Evolutionary conservation across 108 stramenopile species (phyloP).

Genomic region (Conticribra guillardii): DNA sequence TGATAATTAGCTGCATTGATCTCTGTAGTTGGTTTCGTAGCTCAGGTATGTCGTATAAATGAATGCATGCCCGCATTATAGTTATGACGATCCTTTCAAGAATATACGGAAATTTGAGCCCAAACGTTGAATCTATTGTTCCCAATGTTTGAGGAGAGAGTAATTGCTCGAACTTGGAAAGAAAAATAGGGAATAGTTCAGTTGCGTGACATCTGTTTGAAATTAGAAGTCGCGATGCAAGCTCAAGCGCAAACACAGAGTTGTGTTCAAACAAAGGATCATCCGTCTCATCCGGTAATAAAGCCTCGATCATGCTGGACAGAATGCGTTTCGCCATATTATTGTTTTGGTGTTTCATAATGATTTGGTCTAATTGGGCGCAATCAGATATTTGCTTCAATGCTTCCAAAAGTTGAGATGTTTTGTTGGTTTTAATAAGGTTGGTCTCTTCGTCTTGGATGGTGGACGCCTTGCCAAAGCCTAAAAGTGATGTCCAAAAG

Average conservation of each 20-base stretch:
- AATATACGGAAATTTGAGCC: slow-evolving; percentile 63
- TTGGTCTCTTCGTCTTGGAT: slow-evolving; percentile 1
- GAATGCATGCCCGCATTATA: slow-evolving; percentile 74
- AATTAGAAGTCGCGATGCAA: slow-evolving; percentile 68
- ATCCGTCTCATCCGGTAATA: slow-evolving; percentile 46
- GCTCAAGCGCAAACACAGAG: slow-evolving; percentile 72
- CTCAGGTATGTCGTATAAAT: slow-evolving; percentile 67
- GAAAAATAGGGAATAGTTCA: slow-evolving; percentile 68
- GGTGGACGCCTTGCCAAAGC: slow-evolving; percentile 30
- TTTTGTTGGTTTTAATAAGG: slow-evolving; percentile 20
- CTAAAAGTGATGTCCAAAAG: slow-evolving; percentile 48
- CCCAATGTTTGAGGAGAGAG: slow-evolving; percentile 19
- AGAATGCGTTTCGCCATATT: slow-evolving; percentile 59
- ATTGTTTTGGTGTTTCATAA: slow-evolving; percentile 54
- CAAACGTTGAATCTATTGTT: slow-evolving; percentile 14
- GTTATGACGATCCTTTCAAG: slow-evolving; percentile 77
- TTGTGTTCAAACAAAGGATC: slow-evolving; percentile 77
- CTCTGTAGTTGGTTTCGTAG: slow-evolving; percentile 56
- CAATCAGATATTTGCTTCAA: slow-evolving; percentile 53
- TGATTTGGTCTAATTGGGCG: slow-evolving; percentile 70
- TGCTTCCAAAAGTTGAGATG: slow-evolving; percentile 47
- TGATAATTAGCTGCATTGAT: slow-evolving; percentile 58
- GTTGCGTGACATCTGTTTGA: slow-evolving; percentile 64
- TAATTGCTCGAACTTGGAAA: slow-evolving; percentile 63
- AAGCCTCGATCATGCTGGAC: slow-evolving; percentile 50